Percentiles rank a stretch among this genome's conserved stretches.
Evolutionary conservation across 1,139 yeast species (phyloP).

Genomic region (Lodderomyces parapsilosis): DNA sequence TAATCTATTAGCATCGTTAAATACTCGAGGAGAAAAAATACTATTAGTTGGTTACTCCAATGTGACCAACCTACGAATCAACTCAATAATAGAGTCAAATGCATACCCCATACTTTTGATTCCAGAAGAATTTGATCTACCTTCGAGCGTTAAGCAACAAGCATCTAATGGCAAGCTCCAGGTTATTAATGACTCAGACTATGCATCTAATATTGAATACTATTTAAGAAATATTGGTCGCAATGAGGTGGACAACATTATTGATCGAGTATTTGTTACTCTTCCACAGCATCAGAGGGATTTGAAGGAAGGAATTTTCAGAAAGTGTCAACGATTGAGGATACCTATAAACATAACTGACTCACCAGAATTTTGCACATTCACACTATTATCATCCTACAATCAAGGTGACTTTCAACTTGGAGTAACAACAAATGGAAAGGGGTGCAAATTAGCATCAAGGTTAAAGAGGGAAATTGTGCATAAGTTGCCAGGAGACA

Average conservation of each 20-base stretch:
- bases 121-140: conserved; percentile 18
- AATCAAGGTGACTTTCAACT: conserved; percentile 73
- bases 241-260: conserved; percentile 55
- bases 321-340: conserved; percentile 56
- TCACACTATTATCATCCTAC: conserved; percentile 72
- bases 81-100: conserved; percentile 51
- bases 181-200: conserved; percentile 14
- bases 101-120: conserved; percentile 55
- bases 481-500: conserved; percentile 62
- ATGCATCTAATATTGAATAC: background rate
- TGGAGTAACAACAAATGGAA: conserved; percentile 84
- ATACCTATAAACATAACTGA: conserved; percentile 84
- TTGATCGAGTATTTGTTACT: conserved; percentile 74
- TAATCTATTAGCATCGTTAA: conserved; percentile 48
- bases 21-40: conserved; percentile 54
- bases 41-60: conserved; percentile 59
- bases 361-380: conserved; percentile 68
- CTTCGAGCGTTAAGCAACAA: conserved; percentile 23
- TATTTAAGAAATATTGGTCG: conserved; percentile 50
- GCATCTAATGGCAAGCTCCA: conserved; percentile 23
- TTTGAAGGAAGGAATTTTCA: conserved; percentile 40
- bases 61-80: conserved; percentile 51
- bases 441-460: conserved; percentile 85
- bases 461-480: conserved; percentile 76
- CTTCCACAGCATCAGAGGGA: conserved; percentile 22